These are phyloP conservation scores for Trifolium subterraneum DNA, from an alignment of 306 rosid genomes.

Conservation along the genomic window DNA sequence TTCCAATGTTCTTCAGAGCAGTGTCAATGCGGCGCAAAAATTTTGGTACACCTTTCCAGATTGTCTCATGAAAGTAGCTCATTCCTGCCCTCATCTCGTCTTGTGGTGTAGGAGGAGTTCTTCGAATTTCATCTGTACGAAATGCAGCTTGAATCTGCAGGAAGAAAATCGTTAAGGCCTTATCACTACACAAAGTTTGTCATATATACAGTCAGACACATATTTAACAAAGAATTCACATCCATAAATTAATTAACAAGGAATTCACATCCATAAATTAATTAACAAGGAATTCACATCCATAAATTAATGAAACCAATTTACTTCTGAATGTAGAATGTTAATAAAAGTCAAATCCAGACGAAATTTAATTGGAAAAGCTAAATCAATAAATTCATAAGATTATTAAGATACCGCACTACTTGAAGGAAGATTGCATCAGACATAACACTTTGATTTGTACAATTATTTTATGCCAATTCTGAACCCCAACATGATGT, in stretches of 20 bases:
- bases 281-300: not conserved
- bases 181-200: slow-evolving; percentile 1
- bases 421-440: slow-evolving; percentile 15
- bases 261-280: not conserved
- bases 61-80: slow-evolving; percentile 99
- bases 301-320: not conserved
- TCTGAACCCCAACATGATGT: not conserved
- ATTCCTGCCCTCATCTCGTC: slow-evolving; percentile 99
- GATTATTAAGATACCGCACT: not conserved
- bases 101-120: slow-evolving; percentile 98
- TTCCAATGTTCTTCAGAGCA: slow-evolving; percentile 96
- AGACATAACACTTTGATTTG: not conserved
- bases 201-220: not conserved
- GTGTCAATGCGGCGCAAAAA: slow-evolving; percentile 97
- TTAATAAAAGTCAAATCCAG: slow-evolving; percentile 13
- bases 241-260: not conserved
- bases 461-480: not conserved
- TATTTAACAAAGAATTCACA: not conserved
- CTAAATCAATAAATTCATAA: slow-evolving; percentile 13
- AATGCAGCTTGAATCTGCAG: slow-evolving; percentile 97
- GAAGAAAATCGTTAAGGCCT: slow-evolving; percentile 2
- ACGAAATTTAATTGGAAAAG: slow-evolving; percentile 22
- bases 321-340: not conserved
- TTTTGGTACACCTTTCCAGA: slow-evolving; percentile 97
- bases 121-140: slow-evolving; percentile 95